These are phyloP conservation scores for Boletus edulis DNA, from an alignment of 768 basidiomycete species.

Conservation along the genomic window DNA sequence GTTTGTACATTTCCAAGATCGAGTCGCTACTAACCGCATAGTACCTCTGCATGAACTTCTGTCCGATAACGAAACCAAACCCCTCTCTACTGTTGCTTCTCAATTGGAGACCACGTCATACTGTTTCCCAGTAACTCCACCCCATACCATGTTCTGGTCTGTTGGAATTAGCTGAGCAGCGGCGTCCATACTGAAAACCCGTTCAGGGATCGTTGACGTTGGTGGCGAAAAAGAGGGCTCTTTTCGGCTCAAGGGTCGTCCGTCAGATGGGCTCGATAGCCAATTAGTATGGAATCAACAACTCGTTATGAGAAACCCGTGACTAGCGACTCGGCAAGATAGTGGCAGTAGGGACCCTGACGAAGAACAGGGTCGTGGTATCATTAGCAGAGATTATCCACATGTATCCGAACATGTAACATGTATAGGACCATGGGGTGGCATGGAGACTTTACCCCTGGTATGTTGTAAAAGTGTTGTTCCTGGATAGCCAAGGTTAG, in stretches of 20 bases:
- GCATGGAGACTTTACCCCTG: background rate
- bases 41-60: slow-evolving; percentile 4
- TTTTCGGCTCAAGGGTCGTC: no score
- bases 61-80: background rate
- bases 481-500: slow-evolving; percentile 8
- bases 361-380: no score
- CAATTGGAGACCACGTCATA: slow-evolving; percentile 5
- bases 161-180: slow-evolving; percentile 19
- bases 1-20: background rate
- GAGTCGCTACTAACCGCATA: slow-evolving; percentile 1
- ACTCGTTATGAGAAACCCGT: no score
- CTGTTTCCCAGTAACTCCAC: slow-evolving; percentile 6
- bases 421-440: no score
- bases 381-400: no score
- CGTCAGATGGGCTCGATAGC: no score
- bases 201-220: background rate
- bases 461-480: slow-evolving; percentile 17
- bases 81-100: background rate
- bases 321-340: no score
- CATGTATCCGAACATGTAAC: no score
- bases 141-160: slow-evolving; percentile 14
- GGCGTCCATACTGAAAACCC: slow-evolving; percentile 16
- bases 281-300: no score
- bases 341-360: no score
- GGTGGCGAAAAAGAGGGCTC: no score